phyloP scores from a whole-genome alignment of 805 yeast genomes.

The Pichia nanzhaoensis region DNA sequence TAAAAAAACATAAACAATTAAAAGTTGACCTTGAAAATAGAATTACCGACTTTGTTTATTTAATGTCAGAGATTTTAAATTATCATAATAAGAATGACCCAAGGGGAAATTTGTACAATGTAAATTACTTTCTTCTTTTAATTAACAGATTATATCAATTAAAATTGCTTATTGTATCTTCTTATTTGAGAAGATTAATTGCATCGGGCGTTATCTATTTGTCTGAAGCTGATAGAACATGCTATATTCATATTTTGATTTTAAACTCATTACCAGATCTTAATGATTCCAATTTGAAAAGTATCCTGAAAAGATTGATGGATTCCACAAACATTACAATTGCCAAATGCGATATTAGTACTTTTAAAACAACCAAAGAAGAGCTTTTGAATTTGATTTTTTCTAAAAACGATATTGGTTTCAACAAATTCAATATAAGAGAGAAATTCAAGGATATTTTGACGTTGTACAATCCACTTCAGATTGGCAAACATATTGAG shows the following conservation, averaged over 20 bases:
- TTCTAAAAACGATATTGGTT: not conserved
- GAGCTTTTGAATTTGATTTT: not conserved
- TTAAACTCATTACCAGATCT: constrained; percentile 53
- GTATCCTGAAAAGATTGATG: constrained; percentile 26
- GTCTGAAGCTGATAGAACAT: constrained; percentile 43
- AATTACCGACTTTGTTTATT: constrained; percentile 29
- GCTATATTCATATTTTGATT: constrained; percentile 46
- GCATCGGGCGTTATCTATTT: constrained; percentile 79
- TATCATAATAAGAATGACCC: constrained; percentile 12
- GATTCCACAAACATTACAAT: constrained; percentile 22
- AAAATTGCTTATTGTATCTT: constrained; percentile 48
- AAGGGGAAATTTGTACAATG: constrained; percentile 16
- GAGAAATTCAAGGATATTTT: not conserved
- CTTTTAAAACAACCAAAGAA: not conserved
- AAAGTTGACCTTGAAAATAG: constrained; percentile 27
- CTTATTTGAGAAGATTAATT: constrained; percentile 72
- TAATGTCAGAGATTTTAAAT: constrained; percentile 25
- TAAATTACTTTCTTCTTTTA: constrained; percentile 36
- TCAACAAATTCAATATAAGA: not conserved
- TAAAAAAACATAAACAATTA: constrained; percentile 21
- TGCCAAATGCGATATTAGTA: constrained; percentile 10
- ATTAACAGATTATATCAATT: constrained; percentile 43
- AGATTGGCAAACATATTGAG: constrained; percentile 3
- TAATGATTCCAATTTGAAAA: constrained; percentile 33
- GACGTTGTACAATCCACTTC: not conserved